Evolutionary conservation across 257 asterid species (phyloP), one percentile per base, ranked within the genome.

Genomic region (Haberlea rhodopensis): DNA sequence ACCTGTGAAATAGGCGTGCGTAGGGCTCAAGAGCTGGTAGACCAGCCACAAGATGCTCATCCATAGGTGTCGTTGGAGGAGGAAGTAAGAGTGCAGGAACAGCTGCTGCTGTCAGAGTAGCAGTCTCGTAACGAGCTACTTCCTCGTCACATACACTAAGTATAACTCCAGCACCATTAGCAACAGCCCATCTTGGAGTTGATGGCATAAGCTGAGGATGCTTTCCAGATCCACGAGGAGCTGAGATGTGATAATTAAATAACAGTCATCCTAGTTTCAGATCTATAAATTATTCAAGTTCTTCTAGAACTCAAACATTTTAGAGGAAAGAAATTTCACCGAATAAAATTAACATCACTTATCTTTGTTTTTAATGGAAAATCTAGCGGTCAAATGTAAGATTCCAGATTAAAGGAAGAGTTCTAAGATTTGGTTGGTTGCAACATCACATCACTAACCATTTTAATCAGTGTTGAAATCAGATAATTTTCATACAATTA

Each of bases 161-260:
- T 77, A 94, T 94, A 54, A 94, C 99, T 70, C 99, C 99, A 69
- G 99, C 99, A 18, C 97, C 99, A 75, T 94, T 94, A 72, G 99
- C 99, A 81, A 87, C 97, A 19, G 99, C 99, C 99, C 99, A 94
- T 81, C 99, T 83, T 11, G 99, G 99, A 69, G 97, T 90, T 66
- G 99, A 84, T 60, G 91, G 99, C 76, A 94, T 77, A 65, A 94
- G 87, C 77, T 94, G 97, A 54, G 96, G 99, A 80, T 94, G 99
- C 83, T 94, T 94, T 81, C 99, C 97, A 60, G 99, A 92, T 63
- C 96, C 99, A 76, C 95, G 90, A 74, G 97, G 83, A 74, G 94
- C 99, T 94, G 83, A 68, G 46, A 69, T 40, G 56, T 15, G 20
- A 67, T 70, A 67, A 68, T 20, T 23, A 60, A 66, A 62, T 32